A percentile compares a stretch with the other conserved stretches of the same genome.
Evolutionary conservation across 306 rosid genomes (phyloP).

Genomic region (Cicer chorassanicum): DNA sequence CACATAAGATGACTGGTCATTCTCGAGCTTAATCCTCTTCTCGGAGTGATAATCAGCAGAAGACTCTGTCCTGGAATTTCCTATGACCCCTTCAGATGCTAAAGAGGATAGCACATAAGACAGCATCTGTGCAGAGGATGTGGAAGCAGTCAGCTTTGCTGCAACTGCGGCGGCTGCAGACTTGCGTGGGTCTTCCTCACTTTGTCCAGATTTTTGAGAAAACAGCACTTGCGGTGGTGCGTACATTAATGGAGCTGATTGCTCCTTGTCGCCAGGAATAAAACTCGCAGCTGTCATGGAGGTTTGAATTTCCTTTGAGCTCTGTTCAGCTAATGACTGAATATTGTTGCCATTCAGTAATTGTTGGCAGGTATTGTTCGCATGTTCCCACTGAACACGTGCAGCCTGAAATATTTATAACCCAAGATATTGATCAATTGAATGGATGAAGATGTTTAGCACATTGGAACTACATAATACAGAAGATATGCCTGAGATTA

Average conservation of each 20-base stretch:
- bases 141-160: slow-evolving; percentile 92
- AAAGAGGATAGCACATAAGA: slow-evolving; percentile 91
- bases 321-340: slow-evolving; percentile 60
- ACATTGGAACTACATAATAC: not conserved
- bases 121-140: slow-evolving; percentile 94
- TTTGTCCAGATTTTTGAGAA: slow-evolving; percentile 62
- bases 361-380: slow-evolving; percentile 59
- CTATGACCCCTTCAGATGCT: slow-evolving; percentile 93
- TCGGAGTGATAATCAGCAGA: slow-evolving; percentile 69
- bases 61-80: slow-evolving; percentile 64
- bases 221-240: slow-evolving; percentile 55
- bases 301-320: slow-evolving; percentile 69
- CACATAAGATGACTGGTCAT: slow-evolving; percentile 63
- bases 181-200: slow-evolving; percentile 81
- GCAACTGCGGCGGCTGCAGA: slow-evolving; percentile 99
- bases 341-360: slow-evolving; percentile 55
- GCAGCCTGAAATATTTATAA: slow-evolving; percentile 67
- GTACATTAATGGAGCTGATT: slow-evolving; percentile 81
- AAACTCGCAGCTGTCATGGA: slow-evolving; percentile 63
- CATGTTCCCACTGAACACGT: slow-evolving; percentile 74
- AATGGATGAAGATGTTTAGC: too few species aligned
- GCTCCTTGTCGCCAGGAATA: slow-evolving; percentile 66
- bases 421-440: not conserved
- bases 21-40: slow-evolving; percentile 79
- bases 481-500: not conserved